A percentile compares a stretch with the other conserved stretches of the same genome.
Conservation (phyloP, 108 stramenopile species). For the Cylindrotheca fusiformis region DNA sequence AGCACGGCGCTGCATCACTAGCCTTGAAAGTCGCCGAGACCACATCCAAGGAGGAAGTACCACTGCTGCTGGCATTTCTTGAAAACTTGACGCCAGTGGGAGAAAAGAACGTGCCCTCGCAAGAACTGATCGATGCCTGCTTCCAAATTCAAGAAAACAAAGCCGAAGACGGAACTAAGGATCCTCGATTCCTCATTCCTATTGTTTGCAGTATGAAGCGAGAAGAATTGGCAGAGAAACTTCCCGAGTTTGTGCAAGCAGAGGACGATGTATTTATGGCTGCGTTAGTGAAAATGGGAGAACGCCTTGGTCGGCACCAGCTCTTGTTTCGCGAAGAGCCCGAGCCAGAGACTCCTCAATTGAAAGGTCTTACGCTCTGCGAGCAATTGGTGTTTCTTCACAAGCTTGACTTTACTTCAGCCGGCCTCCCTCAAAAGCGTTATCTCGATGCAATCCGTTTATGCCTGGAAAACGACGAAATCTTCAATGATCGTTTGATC, state of each 20-base stretch:
- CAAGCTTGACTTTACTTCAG: slow-evolving; percentile 73
- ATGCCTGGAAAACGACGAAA: slow-evolving; percentile 75
- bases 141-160: slow-evolving; percentile 76
- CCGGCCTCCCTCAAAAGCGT: slow-evolving; percentile 74
- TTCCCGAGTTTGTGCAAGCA: slow-evolving; percentile 73
- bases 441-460: slow-evolving; percentile 74
- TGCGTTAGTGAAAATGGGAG: slow-evolving; percentile 70
- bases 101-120: slow-evolving; percentile 48
- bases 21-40: slow-evolving; percentile 70
- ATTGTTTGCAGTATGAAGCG: slow-evolving; percentile 70
- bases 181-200: slow-evolving; percentile 79
- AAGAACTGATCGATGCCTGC: slow-evolving; percentile 83
- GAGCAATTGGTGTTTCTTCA: slow-evolving; percentile 85
- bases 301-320: slow-evolving; percentile 68
- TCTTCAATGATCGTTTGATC: slow-evolving; percentile 76
- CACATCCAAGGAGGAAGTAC: slow-evolving; percentile 35
- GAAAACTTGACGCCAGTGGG: slow-evolving; percentile 68
- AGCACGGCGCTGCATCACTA: slow-evolving; percentile 73
- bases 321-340: slow-evolving; percentile 80
- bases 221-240: slow-evolving; percentile 47
- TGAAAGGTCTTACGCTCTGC: slow-evolving; percentile 80
- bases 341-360: slow-evolving; percentile 34
- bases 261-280: slow-evolving; percentile 64
- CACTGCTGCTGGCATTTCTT: slow-evolving; percentile 75
- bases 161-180: slow-evolving; percentile 51